Evolutionary conservation across 139 green algal genomes (phyloP), one percentile per base, ranked within the genome.

Genomic region (Coelastrella sp.): DNA sequence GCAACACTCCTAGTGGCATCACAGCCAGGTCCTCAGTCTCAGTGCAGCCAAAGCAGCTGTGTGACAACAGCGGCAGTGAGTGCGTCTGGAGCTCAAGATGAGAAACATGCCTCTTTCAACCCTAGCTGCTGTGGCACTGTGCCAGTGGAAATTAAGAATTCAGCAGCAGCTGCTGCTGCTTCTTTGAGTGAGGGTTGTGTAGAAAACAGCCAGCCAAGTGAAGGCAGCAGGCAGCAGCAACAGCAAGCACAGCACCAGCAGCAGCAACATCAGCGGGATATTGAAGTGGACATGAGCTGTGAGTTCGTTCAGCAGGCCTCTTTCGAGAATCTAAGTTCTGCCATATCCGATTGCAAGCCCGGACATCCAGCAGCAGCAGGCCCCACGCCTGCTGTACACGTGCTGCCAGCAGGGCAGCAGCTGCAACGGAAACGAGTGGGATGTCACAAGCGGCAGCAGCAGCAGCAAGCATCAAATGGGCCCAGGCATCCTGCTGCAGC

Each of bases 31-130:
- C 27, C 35, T 8, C 35, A 68, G 56, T 27, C 27, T 22, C 78
- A 66, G 56, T 1, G 56, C 65, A 88, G 65, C 27, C 27, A 79
- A 19, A 65, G 82, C 82, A 88, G 82, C 82, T 57, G 82, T 11
- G 19, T 86, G 8, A 66, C 81, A 78, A 72, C 82, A n/a, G 82
- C 65, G 56, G 82, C 63, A 79, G 63, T 14, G 25, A 65, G 57
- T 65, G 72, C 70, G n/a, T 4, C 22, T 61, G 82, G 57, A 84
- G 78, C n/a, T 49, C 35, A 49, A 49, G 35, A 49, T 49, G 35
- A 49, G 35, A 49, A 3, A 49, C 35, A 49, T 1, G 35, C 35
- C 35, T 3, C 1, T 3, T 49, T 49, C 35, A 3, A 49, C 35
- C 35, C 35, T 49, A 49, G 35, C 35, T 49, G 35, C 35, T 49